Evolutionary conservation across 306 rosid species (phyloP), one percentile per base, ranked within the genome.

Genomic region (Vachellia pachyceras): DNA sequence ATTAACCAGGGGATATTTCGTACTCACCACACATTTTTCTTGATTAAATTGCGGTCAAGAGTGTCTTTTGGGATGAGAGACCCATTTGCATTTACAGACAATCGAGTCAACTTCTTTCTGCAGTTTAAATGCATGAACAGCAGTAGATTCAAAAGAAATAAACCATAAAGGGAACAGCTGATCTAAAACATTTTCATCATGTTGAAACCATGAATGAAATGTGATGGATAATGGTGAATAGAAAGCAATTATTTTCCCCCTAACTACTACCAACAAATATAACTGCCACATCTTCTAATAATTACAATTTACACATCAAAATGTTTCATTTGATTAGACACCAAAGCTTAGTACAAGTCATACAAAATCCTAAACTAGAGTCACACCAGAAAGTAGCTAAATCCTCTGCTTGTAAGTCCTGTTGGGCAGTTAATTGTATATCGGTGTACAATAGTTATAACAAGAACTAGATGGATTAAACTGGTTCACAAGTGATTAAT

Each of bases 1-100:
- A 29, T 7, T 18, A 49, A 35, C 35, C 11, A 37, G 47, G 46
- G 46, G 35, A 8, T 42, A 37, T 23, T 46, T 50, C 67, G 58
- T 22, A 82, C 97, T 89, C 85, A 94, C 99, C 99, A 92, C 77
- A 84, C 37, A 82, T 87, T 90, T 76, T 90, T 95, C 80, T 90
- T 89, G 44, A 95, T 88, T 82, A 91, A 80, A 86, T 90, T 87
- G 69, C 90, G 86, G 85, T 90, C 97, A 78, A 86, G 42, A 10
- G 86, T 66, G 63, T 92, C 95, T 89, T 92, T 95, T 18, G 95
- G 87, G 64, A 87, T 64, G 73, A 89, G 79, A 49, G 97, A 87
- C 61, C 97, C 97, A 79, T 90, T 91, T 60, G 98, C 97, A 91
- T 87, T 89, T 67, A 95, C 95, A 42, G 96, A 90, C 75, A 95